Conservation (phyloP, 2,329 filamentous ascomycete genomes). For the Emergomyces pasteurianus region DNA sequence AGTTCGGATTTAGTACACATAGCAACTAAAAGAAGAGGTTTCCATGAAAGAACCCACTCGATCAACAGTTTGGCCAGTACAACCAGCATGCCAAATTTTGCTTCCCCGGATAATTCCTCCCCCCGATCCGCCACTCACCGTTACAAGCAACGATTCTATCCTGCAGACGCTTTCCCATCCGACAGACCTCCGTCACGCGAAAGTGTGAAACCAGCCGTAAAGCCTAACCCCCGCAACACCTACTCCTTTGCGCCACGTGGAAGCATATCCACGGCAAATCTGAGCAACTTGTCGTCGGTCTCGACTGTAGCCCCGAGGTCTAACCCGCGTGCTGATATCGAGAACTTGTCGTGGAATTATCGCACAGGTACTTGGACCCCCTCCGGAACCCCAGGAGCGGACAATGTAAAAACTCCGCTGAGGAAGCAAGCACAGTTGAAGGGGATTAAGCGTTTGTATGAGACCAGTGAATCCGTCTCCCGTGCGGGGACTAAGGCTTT, state of each 20-base stretch:
- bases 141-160: constrained; percentile 4
- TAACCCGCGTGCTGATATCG: neutral
- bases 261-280: constrained; percentile 6
- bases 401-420: neutral
- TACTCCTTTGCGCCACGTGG: neutral
- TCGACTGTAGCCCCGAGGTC: neutral
- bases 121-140: constrained; percentile 6
- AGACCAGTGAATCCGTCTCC: constrained; percentile 8
- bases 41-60: constrained; percentile 7
- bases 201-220: neutral
- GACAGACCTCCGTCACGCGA: constrained; percentile 2
- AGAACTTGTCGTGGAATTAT: neutral
- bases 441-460: constrained; percentile 11
- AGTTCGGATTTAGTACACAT: neutral
- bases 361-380: neutral
- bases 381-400: neutral
- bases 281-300: neutral
- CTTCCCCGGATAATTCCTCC: constrained; percentile 6
- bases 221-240: neutral
- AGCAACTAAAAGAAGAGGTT: neutral
- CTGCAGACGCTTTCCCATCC: neutral
- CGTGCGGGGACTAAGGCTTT: constrained; percentile 9
- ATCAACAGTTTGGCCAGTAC: constrained; percentile 11
- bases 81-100: constrained; percentile 10
- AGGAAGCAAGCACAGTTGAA: constrained; percentile 5